Evolutionary conservation across 164 flowering plant species (phyloP).

Genomic region (Akebia trifoliata): DNA sequence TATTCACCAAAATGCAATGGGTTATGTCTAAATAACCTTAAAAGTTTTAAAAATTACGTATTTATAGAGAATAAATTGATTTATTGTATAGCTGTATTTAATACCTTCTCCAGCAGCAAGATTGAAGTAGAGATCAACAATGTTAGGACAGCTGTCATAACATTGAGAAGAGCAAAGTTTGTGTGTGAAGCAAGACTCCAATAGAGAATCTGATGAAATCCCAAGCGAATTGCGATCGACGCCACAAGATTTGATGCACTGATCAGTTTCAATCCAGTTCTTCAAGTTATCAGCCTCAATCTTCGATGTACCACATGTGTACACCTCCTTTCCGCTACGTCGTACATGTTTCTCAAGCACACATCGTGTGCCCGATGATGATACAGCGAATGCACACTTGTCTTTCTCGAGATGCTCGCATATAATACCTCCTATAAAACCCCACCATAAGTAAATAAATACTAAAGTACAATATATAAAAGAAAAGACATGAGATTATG

Average conservation of each 20-base stretch:
- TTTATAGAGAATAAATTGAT: too few relatives aligned
- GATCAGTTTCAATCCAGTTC: constrained; percentile 47
- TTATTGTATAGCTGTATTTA: too few relatives aligned
- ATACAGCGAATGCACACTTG: constrained; percentile 55
- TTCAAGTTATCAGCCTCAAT: constrained; percentile 45
- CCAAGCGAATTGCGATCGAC: constrained; percentile 45
- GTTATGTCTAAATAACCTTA: too few relatives aligned
- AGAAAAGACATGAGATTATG: too few relatives aligned
- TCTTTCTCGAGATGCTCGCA: constrained; percentile 45
- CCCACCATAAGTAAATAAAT: too few relatives aligned
- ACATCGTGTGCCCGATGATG: constrained; percentile 56
- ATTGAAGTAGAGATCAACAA: constrained; percentile 69
- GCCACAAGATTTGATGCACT: constrained; percentile 57
- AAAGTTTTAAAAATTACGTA: too few relatives aligned
- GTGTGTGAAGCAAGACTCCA: constrained; percentile 41
- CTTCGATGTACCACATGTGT: constrained; percentile 45
- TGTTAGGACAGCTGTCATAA: constrained; percentile 57
- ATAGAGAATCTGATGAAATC: constrained; percentile 62
- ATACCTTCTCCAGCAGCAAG: constrained; percentile 81
- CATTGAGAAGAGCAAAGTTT: constrained; percentile 63
- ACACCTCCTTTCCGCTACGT: constrained; percentile 38
- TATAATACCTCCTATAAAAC: constrained; percentile 30
- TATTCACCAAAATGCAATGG: too few relatives aligned
- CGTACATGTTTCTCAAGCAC: constrained; percentile 54
- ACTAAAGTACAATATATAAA: too few relatives aligned